These are phyloP conservation scores for Inga laurina DNA, from an alignment of 306 rosid genomes.

Conservation along the genomic window DNA sequence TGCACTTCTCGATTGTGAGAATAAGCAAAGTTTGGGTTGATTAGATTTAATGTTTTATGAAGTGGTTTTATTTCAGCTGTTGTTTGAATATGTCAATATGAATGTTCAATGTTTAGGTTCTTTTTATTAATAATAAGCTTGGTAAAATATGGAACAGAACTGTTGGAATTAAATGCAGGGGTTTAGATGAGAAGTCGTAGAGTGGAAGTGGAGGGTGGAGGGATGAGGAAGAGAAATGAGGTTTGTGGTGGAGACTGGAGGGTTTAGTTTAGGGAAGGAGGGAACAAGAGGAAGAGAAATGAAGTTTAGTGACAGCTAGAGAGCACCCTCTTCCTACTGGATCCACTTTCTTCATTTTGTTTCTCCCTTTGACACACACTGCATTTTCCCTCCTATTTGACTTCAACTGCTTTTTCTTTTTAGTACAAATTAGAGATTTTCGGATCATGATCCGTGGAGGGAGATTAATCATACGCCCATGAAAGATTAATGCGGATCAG, in stretches of 20 bases:
- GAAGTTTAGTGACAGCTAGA: neutral
- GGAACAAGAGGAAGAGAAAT: neutral
- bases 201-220: neutral
- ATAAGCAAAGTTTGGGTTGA: too few relatives aligned
- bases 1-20: too few relatives aligned
- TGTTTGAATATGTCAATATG: too few relatives aligned
- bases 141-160: neutral
- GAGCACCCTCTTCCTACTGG: neutral
- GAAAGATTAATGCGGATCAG: neutral
- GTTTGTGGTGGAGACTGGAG: too few relatives aligned
- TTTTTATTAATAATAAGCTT: neutral
- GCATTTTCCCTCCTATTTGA: neutral
- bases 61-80: too few relatives aligned
- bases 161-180: neutral
- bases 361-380: neutral
- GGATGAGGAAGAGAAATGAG: too few relatives aligned
- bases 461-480: neutral
- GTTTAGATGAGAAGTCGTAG: neutral
- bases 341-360: neutral
- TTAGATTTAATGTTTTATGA: too few relatives aligned
- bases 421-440: neutral
- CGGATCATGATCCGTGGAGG: neutral
- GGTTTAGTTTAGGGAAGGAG: neutral
- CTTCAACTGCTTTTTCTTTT: neutral
- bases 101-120: too few relatives aligned